Evolutionary conservation across 2,329 filamentous ascomycete genomes (phyloP), one percentile per base, ranked within the genome.

Genomic region (Colletotrichum sp.): DNA sequence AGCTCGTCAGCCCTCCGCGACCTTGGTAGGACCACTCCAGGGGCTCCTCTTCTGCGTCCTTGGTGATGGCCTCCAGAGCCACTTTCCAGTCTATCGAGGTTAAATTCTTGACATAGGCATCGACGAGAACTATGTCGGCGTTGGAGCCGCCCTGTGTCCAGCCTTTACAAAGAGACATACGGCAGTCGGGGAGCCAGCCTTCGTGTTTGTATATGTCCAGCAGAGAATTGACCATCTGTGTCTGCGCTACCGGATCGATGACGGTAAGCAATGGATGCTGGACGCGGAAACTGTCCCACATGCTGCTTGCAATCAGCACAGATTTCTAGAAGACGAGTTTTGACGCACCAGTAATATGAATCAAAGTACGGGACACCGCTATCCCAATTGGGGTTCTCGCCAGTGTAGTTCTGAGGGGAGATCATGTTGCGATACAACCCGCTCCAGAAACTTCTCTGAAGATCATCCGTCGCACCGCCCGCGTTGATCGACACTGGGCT

Each of bases 101-200:
- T 2, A 93, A 85, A 73, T 91, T 91, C 82, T 94, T 94, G 21
- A 93, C 79, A 76, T 89, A 93, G 0, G 91, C 89, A 77, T 94
- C 92, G 1, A 88, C 89, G 2, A 94, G 85, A 0, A 94, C 88
- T 6, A 93, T 87, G 78, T 94, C 92, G 3, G 92, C 91, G 75
- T 94, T 93, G 0, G 91, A 93, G 3, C 93, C 93, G 7, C 93
- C 92, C 81, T 94, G 92, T 0, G 91, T 93, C 83, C 88, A 93
- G 2, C 93, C 93, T 80, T 92, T 92, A 82, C 90, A 93, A 2
- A 93, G 85, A 21, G 89, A 91, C 92, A 94, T 94, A 70, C 92
- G 89, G 79, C 92, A 94, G 81, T 94, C 93, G 0, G 93, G 93
- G 13, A 94, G 83, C 84, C 91, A 93, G 2, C 93, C 93, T 80